Evolutionary conservation across 2,329 filamentous ascomycete genomes (phyloP), one percentile per base, ranked within the genome.

Genomic region (Clathrospora elynae): DNA sequence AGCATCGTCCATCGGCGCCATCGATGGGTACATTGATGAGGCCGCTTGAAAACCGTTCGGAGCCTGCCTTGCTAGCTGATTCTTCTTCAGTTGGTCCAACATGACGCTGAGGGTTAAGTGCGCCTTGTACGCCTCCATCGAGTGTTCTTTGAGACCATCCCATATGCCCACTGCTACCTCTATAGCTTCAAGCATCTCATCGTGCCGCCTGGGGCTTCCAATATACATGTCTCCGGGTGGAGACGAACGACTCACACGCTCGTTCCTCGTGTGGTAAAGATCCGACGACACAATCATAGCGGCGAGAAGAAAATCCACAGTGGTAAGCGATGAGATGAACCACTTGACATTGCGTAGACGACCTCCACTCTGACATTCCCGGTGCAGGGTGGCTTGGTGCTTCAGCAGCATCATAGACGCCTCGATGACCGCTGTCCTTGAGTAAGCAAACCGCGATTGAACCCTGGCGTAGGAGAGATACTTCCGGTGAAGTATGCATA

Each of bases 81-180:
- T 75, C 42, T 72, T 74, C 58, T 80, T 85, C 39, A 96, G 78
- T 68, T 93, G 93, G 20, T 84, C 79, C 30, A 97, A 73, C 81
- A 97, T 90, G 36, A 96, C 84, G 14, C 84, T 84, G n/a, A 97
- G 75, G 16, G 92, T 80, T 28, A 83, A 83, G 26, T 83, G 83
- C 1, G 90, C 92, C 72, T 97, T 97, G 73, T 85, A 91, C 0
- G 91, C 90, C 56, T 97, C 92, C 73, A 96, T 86, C 1, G 87
- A 93, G 16, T 84, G 78, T 40, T 93, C 86, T 3, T 84, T 81
- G 8, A 90, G 76, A 7, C 82, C 83, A 34, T 86, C 84, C 90
- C 91, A 97, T 42, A 97, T 93, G 12, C 80, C 76, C 31, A 82
- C 80, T 6, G 87, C 87, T 12, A 79, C 79, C 62, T 91, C 85